These are phyloP conservation scores for Dimargaris cristalligena DNA, from an alignment of 192 early-diverging fungal species.

Conservation along the genomic window DNA sequence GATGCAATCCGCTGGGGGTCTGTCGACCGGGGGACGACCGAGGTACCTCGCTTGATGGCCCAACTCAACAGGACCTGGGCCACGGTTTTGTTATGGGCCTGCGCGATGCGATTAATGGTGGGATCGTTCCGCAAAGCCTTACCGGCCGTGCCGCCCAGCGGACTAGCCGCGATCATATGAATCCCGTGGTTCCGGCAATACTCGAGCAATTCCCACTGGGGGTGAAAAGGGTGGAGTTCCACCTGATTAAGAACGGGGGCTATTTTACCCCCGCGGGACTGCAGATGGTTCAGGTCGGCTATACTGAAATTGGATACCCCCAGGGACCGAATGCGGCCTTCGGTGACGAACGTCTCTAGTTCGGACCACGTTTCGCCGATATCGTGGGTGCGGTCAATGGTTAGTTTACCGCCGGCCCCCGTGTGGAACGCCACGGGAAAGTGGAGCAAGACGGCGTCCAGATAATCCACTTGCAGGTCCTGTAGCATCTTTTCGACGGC, in stretches of 20 bases:
- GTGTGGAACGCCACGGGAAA: slow-evolving; percentile 20
- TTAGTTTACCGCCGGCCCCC: neutral
- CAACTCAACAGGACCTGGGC: neutral
- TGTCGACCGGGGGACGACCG: neutral
- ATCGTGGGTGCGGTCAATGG: slow-evolving; percentile 10
- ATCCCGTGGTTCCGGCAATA: slow-evolving; percentile 2
- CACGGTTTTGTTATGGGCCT: too few species aligned
- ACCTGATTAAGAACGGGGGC: slow-evolving; percentile 34
- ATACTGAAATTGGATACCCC: slow-evolving; percentile 30
- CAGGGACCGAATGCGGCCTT: slow-evolving; percentile 22
- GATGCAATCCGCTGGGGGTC: neutral
- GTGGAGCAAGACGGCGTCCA: slow-evolving; percentile 33
- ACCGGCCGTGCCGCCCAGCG: neutral
- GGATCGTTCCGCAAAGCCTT: neutral
- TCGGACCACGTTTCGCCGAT: slow-evolving; percentile 27
- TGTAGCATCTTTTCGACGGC: slow-evolving; percentile 15
- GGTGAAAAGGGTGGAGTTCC: slow-evolving; percentile 33
- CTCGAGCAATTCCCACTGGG: slow-evolving; percentile 11
- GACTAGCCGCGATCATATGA: neutral
- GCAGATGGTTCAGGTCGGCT: slow-evolving; percentile 15
- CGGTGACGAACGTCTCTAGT: slow-evolving; percentile 30
- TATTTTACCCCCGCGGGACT: slow-evolving; percentile 19
- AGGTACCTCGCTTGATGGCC: neutral
- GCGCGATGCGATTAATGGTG: neutral
- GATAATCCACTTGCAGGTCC: slow-evolving; percentile 24